These are phyloP conservation scores for Hebeloma cylindrosporum DNA, from an alignment of 768 basidiomycete genomes.

Conservation along the genomic window DNA sequence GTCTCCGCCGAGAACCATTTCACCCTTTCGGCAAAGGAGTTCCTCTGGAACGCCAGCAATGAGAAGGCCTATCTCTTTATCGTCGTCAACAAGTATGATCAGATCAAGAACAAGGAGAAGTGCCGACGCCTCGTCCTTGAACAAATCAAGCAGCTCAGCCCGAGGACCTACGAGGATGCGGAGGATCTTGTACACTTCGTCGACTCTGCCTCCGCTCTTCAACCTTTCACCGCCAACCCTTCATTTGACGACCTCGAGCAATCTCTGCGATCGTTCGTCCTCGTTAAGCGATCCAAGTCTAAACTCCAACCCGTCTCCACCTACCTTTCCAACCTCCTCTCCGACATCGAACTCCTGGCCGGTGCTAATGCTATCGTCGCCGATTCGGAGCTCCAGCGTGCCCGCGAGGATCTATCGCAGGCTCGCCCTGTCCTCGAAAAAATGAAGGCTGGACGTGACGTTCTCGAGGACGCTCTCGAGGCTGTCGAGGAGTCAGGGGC, in stretches of 20 bases:
- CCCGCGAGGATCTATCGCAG: conserved; percentile 64
- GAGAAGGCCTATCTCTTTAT: conserved; percentile 99
- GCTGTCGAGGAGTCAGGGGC: conserved; percentile 74
- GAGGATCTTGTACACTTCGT: conserved; percentile 98
- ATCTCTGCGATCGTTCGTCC: conserved; percentile 89
- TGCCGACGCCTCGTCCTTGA: conserved; percentile 87
- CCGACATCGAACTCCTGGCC: conserved; percentile 86
- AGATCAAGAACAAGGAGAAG: conserved; percentile 93
- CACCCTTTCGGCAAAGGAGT: conserved; percentile 92
- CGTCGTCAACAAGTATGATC: conserved; percentile 97
- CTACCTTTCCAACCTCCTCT: conserved; percentile 86
- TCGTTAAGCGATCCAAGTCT: conserved; percentile 93
- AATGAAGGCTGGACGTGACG: conserved; percentile 74
- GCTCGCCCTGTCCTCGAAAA: conserved; percentile 84
- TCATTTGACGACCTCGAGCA: conserved; percentile 89
- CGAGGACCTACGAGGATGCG: conserved; percentile 88
- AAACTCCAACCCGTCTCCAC: conserved; percentile 93
- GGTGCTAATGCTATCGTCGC: conserved; percentile 88
- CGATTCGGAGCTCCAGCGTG: conserved; percentile 68
- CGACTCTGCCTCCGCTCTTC: conserved; percentile 78
- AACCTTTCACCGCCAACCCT: conserved; percentile 61
- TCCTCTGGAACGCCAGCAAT: conserved; percentile 87
- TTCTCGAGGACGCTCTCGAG: conserved; percentile 78
- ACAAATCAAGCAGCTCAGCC: conserved; percentile 90
- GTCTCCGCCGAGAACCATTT: conserved; percentile 99